Base-by-base conservation (phyloP, 2,329 filamentous ascomycete genomes). In the Aspergillus thermomutatus region DNA sequence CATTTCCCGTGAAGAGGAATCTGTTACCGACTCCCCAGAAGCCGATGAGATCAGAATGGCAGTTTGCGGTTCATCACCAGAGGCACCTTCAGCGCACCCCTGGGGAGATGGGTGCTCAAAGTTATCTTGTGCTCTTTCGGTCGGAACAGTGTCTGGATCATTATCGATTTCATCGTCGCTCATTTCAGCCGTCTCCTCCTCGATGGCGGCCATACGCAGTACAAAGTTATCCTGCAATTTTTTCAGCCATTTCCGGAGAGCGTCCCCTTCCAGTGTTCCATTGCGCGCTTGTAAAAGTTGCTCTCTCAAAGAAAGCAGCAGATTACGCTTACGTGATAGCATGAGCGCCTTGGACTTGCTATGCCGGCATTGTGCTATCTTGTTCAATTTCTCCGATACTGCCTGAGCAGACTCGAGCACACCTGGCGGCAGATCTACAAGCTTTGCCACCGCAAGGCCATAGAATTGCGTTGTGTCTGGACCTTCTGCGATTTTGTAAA, bases 401-500 rank as follows among this genome's bases (percentile, higher is more conserved):
- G 76, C 68, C 59, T 88, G 85, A 0, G 92, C 93, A 31, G 83
- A 80, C 6, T 87, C 76, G 2, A 96, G 77, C 3, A 96, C 84
- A 1, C 75, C 74, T 0, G 80, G 70, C 0, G 93, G 91, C 6
- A 96, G 81, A 0, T 89, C 87, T 25, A 94, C 80, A 0, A 91
- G 83, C 31, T 85, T 84, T 0, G 93, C 92, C 3, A 97, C 81
- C 0, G 87, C 82, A n/a, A 97, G 82, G 0, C 94, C 94, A 66
- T 99, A 99, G 63, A 91, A 86, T 48, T 85, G 79, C 54, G 91
- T 86, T 55, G 84, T 76, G 1, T 90, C 83, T 0, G 83, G 84
- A 0, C 94, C 93, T 14, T 88, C 82, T 0, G 84, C 80, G 40
- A 97, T 83, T 61, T 87, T 92, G 75, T 97, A 97, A 0, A 94